Evolutionary conservation across 305 asterid species (phyloP).

Genomic region (Fraxinus velutina): DNA sequence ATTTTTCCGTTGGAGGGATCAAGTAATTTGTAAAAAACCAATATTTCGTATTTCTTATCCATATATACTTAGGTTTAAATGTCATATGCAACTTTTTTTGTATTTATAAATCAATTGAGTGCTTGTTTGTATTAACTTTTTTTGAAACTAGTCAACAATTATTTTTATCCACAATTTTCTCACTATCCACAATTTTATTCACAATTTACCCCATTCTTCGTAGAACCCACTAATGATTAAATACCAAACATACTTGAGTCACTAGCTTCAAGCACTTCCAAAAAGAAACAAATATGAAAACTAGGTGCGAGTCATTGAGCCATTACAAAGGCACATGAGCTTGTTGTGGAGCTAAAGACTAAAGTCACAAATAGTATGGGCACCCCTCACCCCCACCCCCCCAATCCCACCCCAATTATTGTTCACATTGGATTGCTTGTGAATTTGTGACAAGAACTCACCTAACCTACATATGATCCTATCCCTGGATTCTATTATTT

Average conservation of each 20-base stretch:
- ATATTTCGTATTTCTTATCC: not conserved
- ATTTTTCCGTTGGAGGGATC: too few species aligned
- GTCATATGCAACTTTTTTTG: not conserved
- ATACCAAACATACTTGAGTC: too few species aligned
- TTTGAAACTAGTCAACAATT: too few species aligned
- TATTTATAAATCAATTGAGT: not conserved
- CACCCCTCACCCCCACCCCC: not conserved
- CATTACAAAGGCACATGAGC: slow-evolving; percentile 33
- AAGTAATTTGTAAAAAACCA: too few species aligned
- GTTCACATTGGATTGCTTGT: slow-evolving; percentile 20
- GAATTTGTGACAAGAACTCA: slow-evolving; percentile 38
- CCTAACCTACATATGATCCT: slow-evolving; percentile 26
- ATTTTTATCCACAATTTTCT: too few species aligned
- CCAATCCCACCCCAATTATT: not conserved
- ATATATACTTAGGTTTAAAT: too few species aligned
- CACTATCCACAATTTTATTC: too few species aligned
- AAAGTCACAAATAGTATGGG: slow-evolving; percentile 29
- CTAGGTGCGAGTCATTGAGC: slow-evolving; percentile 16
- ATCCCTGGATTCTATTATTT: not conserved
- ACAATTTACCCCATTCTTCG: too few species aligned
- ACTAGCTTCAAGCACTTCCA: not conserved
- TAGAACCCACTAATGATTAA: too few species aligned
- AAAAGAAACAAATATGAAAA: slow-evolving; percentile 1
- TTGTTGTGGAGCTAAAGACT: slow-evolving; percentile 32
- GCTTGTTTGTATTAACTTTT: not conserved